A percentile compares a stretch with the other conserved stretches of the same genome.
phyloP scores from a whole-genome alignment of 2,329 filamentous ascomycete species.

The Aspergillus arachidicola region DNA sequence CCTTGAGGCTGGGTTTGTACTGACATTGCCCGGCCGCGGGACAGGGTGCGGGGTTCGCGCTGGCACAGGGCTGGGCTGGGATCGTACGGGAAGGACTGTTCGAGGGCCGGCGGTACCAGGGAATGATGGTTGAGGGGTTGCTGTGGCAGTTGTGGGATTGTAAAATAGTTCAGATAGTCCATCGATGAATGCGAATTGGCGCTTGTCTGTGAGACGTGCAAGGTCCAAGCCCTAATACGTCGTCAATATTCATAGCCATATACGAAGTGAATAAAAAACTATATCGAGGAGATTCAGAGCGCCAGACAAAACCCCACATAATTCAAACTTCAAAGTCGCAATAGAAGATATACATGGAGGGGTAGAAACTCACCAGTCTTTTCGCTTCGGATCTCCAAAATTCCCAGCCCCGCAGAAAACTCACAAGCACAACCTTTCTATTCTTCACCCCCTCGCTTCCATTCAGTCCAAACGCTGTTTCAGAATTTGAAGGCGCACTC shows the following conservation, averaged over 20 bases:
- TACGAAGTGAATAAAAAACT: background rate
- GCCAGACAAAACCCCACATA: background rate
- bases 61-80: slow-evolving; percentile 26
- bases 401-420: slow-evolving; percentile 74
- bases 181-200: slow-evolving; percentile 73
- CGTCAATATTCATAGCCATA: background rate
- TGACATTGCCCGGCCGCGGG: slow-evolving; percentile 10
- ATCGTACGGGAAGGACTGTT: slow-evolving; percentile 32
- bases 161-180: slow-evolving; percentile 65
- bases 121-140: slow-evolving; percentile 16
- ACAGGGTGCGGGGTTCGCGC: slow-evolving; percentile 23
- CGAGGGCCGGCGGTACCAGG: slow-evolving; percentile 21
- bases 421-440: slow-evolving; percentile 71
- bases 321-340: background rate
- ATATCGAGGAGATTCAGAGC: no score
- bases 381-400: slow-evolving; percentile 77
- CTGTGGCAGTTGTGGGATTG: slow-evolving; percentile 18
- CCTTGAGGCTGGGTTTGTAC: slow-evolving; percentile 17
- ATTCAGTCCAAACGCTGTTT: slow-evolving; percentile 25
- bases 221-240: slow-evolving; percentile 68
- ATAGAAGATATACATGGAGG: background rate
- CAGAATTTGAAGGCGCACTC: slow-evolving; percentile 20
- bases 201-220: slow-evolving; percentile 58
- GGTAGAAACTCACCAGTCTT: slow-evolving; percentile 59
- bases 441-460: slow-evolving; percentile 34